phyloP scores from a whole-genome alignment of 192 early-diverging fungal species.

The Funneliformis mosseae region DNA sequence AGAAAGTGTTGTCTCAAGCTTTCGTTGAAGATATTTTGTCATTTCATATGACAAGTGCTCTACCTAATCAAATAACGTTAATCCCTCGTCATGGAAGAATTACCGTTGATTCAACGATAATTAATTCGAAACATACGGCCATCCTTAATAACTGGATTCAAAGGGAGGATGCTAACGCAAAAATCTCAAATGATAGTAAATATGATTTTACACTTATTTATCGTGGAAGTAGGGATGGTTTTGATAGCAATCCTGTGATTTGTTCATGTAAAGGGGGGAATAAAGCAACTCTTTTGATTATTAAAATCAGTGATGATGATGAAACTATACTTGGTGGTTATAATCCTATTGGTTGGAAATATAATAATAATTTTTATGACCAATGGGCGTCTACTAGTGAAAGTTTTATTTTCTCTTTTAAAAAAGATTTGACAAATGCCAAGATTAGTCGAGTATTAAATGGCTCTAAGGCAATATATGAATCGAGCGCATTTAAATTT shows the following conservation, averaged over 20 bases:
- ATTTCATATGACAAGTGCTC: not conserved
- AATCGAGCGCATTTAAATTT: not conserved
- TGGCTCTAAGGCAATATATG: not conserved
- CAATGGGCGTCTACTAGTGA: too few relatives aligned
- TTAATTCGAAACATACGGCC: not conserved
- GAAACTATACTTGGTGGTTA: not conserved
- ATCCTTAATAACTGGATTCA: not conserved
- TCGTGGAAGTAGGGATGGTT: not conserved
- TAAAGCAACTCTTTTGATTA: not conserved
- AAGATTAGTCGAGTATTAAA: not conserved
- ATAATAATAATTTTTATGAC: too few relatives aligned
- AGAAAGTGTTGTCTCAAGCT: not conserved
- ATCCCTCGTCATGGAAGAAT: too few relatives aligned
- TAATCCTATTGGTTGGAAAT: too few relatives aligned
- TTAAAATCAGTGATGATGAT: not conserved
- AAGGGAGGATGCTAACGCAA: not conserved
- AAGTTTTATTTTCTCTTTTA: too few relatives aligned
- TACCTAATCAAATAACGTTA: too few relatives aligned
- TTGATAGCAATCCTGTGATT: not conserved
- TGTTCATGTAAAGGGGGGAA: not conserved
- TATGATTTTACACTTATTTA: constrained; percentile 11
- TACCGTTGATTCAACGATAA: too few relatives aligned
- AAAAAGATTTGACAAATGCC: not conserved
- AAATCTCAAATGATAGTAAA: not conserved
- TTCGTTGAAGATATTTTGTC: not conserved